Conservation (phyloP, 129 eudicot species). For the Saussurea involucrata region DNA sequence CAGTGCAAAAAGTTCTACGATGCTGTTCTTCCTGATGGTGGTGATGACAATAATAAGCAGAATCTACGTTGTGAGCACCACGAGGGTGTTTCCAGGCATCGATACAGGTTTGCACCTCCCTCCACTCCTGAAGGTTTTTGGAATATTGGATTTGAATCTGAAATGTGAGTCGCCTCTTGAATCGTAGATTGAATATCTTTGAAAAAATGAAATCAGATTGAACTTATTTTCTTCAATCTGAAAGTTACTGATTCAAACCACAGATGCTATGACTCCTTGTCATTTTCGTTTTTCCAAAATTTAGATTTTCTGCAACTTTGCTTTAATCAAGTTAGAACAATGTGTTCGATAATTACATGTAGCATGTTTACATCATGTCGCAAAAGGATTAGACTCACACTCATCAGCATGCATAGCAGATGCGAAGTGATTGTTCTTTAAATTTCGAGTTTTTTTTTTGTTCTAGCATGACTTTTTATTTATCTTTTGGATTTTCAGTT, state of each 20-base stretch:
- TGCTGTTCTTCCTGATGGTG: slow-evolving; percentile 73
- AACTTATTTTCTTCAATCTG: not conserved
- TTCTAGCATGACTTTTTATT: not conserved
- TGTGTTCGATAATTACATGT: not conserved
- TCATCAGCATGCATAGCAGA: not conserved
- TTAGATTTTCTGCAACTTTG: not conserved
- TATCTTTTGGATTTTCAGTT: not conserved
- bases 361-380: not conserved
- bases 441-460: too few relatives aligned
- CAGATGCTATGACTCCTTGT: not conserved
- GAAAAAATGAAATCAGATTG: not conserved
- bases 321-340: not conserved
- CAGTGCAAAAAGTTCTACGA: slow-evolving; percentile 93
- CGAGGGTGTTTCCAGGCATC: slow-evolving; percentile 95
- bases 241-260: not conserved
- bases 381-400: not conserved
- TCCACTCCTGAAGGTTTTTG: slow-evolving; percentile 97
- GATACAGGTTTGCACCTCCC: slow-evolving; percentile 91
- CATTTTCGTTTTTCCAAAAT: not conserved
- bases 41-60: slow-evolving; percentile 32
- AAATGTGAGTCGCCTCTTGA: slow-evolving; percentile 42
- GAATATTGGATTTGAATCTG: slow-evolving; percentile 99
- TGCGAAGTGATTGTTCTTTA: not conserved
- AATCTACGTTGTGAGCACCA: slow-evolving; percentile 89
- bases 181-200: not conserved